A percentile compares a stretch with the other conserved stretches of the same genome.
phyloP scores from a whole-genome alignment of 2,329 filamentous ascomycete species.

The Helotiales sp. region DNA sequence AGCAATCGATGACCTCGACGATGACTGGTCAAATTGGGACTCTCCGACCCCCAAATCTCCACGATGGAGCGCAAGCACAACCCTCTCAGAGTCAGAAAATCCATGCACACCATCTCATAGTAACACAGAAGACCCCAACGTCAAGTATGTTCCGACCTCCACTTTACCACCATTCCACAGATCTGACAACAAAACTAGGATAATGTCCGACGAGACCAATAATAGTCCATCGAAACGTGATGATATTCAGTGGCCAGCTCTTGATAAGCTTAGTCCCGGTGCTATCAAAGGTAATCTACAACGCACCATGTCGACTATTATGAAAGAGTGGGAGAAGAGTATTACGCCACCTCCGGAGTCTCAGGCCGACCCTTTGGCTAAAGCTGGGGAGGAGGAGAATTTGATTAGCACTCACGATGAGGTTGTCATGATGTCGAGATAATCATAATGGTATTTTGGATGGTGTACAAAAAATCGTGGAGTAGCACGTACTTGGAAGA shows the following conservation, averaged over 20 bases:
- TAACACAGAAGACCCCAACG: slow-evolving; percentile 21
- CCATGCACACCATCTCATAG: slow-evolving; percentile 27
- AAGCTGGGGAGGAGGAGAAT: slow-evolving; percentile 35
- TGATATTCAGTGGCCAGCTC: slow-evolving; percentile 40
- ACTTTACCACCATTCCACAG: slow-evolving; percentile 4
- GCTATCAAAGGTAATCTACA: slow-evolving; percentile 79
- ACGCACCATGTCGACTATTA: slow-evolving; percentile 78
- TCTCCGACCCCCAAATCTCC: slow-evolving; percentile 54
- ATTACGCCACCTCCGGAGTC: slow-evolving; percentile 51
- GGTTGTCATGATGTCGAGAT: slow-evolving; percentile 27
- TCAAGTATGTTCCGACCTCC: slow-evolving; percentile 27
- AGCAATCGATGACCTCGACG: slow-evolving; percentile 44
- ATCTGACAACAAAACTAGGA: slow-evolving; percentile 23
- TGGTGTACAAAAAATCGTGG: not conserved
- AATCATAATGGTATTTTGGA: not conserved
- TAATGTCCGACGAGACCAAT: slow-evolving; percentile 21
- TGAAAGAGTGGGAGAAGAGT: slow-evolving; percentile 89
- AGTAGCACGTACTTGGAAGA: not conserved
- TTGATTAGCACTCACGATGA: slow-evolving; percentile 34
- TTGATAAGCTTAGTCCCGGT: slow-evolving; percentile 58
- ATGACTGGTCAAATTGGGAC: slow-evolving; percentile 68
- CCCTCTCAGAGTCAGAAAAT: slow-evolving; percentile 26
- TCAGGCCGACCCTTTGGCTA: slow-evolving; percentile 5
- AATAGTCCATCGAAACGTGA: slow-evolving; percentile 28
- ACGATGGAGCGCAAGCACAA: slow-evolving; percentile 59